Conservation (phyloP, 305 asterid species). For the Andrographis paniculata region DNA sequence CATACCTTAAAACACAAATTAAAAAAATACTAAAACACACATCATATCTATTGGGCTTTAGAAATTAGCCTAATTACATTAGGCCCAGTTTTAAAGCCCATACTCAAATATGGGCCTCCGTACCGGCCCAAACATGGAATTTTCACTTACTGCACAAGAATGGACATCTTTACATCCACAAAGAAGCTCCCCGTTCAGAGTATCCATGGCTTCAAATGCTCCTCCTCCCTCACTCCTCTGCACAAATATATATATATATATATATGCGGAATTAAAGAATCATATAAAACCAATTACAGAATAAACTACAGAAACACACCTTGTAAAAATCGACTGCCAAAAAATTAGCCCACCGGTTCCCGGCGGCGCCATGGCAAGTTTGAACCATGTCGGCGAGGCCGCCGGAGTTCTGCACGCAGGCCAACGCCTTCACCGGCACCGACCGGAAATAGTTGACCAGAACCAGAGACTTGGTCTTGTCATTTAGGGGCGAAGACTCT, state of each 20-base stretch:
- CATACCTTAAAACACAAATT: background rate
- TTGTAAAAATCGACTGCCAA: slow-evolving; percentile 63
- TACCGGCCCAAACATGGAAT: background rate
- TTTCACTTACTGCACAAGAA: slow-evolving; percentile 38
- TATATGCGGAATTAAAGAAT: no score
- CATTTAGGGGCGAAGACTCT: slow-evolving; percentile 27
- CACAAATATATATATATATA: no score
- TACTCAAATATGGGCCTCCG: background rate
- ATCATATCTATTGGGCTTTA: background rate
- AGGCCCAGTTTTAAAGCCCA: background rate
- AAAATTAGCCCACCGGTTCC: slow-evolving; percentile 59
- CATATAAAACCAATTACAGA: no score
- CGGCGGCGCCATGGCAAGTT: slow-evolving; percentile 29
- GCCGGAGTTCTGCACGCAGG: slow-evolving; percentile 28
- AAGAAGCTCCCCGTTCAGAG: slow-evolving; percentile 47
- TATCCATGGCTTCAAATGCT: slow-evolving; percentile 51
- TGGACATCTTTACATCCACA: slow-evolving; percentile 47
- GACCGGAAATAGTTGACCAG: slow-evolving; percentile 30
- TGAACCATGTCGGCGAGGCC: slow-evolving; percentile 26
- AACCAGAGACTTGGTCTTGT: slow-evolving; percentile 26
- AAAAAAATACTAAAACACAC: background rate
- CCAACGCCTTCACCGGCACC: slow-evolving; percentile 12
- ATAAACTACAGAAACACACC: slow-evolving; percentile 22
- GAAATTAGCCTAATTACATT: no score
- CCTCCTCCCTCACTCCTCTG: slow-evolving; percentile 84